phyloP scores from a whole-genome alignment of 805 yeast genomes.

The Scheffersomyces coipomensis region DNA sequence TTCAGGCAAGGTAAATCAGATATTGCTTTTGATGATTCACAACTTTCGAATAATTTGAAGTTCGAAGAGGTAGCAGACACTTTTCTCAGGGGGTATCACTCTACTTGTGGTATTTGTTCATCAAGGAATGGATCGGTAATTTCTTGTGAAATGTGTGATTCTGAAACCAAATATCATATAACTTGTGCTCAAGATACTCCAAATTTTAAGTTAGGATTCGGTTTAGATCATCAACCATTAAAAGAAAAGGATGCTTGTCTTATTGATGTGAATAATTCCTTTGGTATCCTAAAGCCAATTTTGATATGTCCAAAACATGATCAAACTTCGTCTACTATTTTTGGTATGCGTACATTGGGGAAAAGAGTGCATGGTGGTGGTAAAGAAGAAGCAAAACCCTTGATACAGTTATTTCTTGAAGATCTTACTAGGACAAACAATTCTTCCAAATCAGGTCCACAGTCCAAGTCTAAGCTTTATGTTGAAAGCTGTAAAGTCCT shows the following conservation, averaged over 20 bases:
- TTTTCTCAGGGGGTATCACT: slow-evolving; percentile 24
- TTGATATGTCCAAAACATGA: slow-evolving; percentile 44
- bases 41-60: neutral
- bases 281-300: slow-evolving; percentile 45
- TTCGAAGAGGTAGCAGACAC: neutral
- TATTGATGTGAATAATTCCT: slow-evolving; percentile 19
- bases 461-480: slow-evolving; percentile 29
- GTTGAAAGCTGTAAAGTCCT: slow-evolving; percentile 9
- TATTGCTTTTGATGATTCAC: neutral
- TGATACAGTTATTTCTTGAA: slow-evolving; percentile 39
- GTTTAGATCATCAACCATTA: slow-evolving; percentile 24
- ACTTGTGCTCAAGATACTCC: slow-evolving; percentile 58
- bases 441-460: slow-evolving; percentile 27
- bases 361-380: slow-evolving; percentile 17
- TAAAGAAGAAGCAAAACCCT: slow-evolving; percentile 30
- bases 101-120: slow-evolving; percentile 46
- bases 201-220: slow-evolving; percentile 55
- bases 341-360: slow-evolving; percentile 27
- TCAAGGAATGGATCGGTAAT: slow-evolving; percentile 49
- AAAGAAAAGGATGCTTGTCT: slow-evolving; percentile 17
- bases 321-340: slow-evolving; percentile 14
- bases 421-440: slow-evolving; percentile 22
- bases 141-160: slow-evolving; percentile 46
- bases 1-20: neutral
- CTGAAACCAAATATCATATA: slow-evolving; percentile 37